Evolutionary conservation across 495 filamentous ascomycete genomes (phyloP).

Genomic region (Penicillium antarcticum): DNA sequence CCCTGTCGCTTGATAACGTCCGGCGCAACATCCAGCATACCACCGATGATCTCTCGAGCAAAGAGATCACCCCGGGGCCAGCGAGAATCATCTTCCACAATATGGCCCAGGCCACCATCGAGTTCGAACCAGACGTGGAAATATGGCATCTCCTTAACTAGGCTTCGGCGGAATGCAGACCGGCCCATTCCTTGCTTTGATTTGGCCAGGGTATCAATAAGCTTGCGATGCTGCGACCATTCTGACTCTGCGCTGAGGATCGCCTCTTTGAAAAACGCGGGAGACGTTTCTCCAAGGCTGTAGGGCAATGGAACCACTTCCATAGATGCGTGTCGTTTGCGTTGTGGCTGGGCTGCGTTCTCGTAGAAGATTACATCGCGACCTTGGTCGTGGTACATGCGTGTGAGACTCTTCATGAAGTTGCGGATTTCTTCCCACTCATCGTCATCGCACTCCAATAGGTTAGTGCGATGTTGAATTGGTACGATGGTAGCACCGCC

Average conservation of each 20-base stretch:
- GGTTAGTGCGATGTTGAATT: constrained; percentile 81
- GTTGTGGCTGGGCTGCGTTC: constrained; percentile 79
- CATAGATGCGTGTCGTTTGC: constrained; percentile 81
- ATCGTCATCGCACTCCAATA: constrained; percentile 96
- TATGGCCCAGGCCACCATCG: constrained; percentile 87
- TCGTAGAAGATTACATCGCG: constrained; percentile 96
- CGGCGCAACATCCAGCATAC: constrained; percentile 83
- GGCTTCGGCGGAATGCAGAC: constrained; percentile 72
- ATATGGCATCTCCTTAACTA: constrained; percentile 98
- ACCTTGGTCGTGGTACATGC: constrained; percentile 88
- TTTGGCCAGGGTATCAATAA: constrained; percentile 82
- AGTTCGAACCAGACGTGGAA: constrained; percentile 96
- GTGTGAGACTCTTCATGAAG: constrained; percentile 95
- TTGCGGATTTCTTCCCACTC: constrained; percentile 99
- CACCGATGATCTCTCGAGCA: constrained; percentile 85
- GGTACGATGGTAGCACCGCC: constrained; percentile 86
- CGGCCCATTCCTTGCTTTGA: constrained; percentile 70
- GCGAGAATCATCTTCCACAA: constrained; percentile 80
- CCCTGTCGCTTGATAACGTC: constrained; percentile 90
- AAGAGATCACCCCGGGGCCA: constrained; percentile 96
- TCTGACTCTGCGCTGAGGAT: constrained; percentile 85
- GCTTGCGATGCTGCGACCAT: constrained; percentile 91
- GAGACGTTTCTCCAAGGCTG: constrained; percentile 81
- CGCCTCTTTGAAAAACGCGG: constrained; percentile 93
- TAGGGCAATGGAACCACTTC: constrained; percentile 83